Evolutionary conservation across 345 rosid genomes (phyloP).

Genomic region (Zanthoxylum bungeanum): DNA sequence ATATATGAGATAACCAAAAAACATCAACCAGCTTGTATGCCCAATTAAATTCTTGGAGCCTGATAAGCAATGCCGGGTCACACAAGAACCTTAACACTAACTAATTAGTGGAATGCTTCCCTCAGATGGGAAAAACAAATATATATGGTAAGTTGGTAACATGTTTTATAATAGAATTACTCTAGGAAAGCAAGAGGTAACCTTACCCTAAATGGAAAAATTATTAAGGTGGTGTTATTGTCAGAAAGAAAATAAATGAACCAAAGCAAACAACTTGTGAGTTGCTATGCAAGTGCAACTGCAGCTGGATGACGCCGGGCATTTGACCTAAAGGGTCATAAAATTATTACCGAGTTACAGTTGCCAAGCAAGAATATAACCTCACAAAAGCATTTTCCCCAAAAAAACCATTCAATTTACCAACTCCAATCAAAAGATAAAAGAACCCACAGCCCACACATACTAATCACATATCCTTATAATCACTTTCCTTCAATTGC

Average conservation of each 20-base stretch:
- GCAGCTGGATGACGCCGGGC: background rate
- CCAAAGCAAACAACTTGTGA: background rate
- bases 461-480: background rate
- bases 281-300: background rate
- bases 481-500: background rate
- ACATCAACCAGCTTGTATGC: background rate
- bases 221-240: background rate
- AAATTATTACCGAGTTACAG: background rate
- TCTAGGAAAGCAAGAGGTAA: background rate
- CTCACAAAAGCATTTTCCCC: background rate
- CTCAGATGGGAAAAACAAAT: background rate
- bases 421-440: background rate
- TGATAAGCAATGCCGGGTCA: background rate
- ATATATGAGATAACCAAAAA: background rate
- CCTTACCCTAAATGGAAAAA: background rate
- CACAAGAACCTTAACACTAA: background rate
- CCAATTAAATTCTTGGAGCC: background rate
- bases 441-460: background rate
- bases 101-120: background rate
- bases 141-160: background rate
- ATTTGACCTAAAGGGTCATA: background rate
- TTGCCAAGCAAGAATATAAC: background rate
- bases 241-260: background rate
- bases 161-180: background rate
- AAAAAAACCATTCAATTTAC: background rate